Evolutionary conservation across 805 yeast genomes (phyloP).

Genomic region (Schwanniomyces sp.): DNA sequence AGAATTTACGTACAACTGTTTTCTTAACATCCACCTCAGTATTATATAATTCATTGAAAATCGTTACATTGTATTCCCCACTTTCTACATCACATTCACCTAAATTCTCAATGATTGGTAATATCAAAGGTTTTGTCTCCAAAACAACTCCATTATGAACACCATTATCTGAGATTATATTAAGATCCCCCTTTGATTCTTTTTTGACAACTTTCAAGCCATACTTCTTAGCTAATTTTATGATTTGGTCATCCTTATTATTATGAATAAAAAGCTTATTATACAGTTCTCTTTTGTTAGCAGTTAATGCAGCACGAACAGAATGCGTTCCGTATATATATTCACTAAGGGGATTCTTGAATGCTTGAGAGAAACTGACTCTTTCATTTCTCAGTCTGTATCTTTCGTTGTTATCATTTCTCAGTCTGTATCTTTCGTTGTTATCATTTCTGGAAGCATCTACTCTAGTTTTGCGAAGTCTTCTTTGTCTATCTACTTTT

Average conservation of each 20-base stretch:
- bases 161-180: constrained; percentile 60
- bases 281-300: constrained; percentile 53
- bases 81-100: constrained; percentile 22
- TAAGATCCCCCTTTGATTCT: constrained; percentile 52
- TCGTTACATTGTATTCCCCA: constrained; percentile 15
- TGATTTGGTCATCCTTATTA: constrained; percentile 39
- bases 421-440: constrained; percentile 3
- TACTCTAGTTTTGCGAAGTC: constrained; percentile 23
- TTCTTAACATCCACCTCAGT: constrained; percentile 7
- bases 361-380: constrained; percentile 4
- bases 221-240: constrained; percentile 44
- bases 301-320: constrained; percentile 66
- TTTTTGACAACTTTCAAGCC: constrained; percentile 38
- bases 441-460: constrained; percentile 15
- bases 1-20: constrained; percentile 15
- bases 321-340: constrained; percentile 76
- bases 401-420: constrained; percentile 5
- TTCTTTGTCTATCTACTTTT: constrained; percentile 31
- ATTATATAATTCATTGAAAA: constrained; percentile 17
- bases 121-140: constrained; percentile 57
- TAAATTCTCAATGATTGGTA: constrained; percentile 25
- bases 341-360: constrained; percentile 54
- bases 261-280: constrained; percentile 52
- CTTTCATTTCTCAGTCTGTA: not conserved
- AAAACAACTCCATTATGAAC: constrained; percentile 81